These are phyloP conservation scores for Aspergillus puulaauensis DNA, from an alignment of 2,329 filamentous ascomycete genomes.

Conservation along the genomic window DNA sequence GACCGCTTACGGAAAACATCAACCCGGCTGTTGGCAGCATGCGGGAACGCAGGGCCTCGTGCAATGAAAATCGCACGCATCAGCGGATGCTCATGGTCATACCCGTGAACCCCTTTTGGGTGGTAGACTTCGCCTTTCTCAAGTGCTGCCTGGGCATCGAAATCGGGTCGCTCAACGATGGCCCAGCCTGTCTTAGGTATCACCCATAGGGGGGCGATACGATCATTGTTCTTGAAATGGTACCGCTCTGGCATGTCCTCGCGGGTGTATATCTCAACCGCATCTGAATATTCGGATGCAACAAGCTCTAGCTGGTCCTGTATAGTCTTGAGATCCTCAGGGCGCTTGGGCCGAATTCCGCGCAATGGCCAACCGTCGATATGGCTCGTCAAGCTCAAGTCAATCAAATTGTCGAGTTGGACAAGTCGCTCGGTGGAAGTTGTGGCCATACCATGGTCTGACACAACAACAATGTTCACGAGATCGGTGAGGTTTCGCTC, in stretches of 20 bases:
- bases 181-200: slow-evolving; percentile 92
- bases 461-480: slow-evolving; percentile 94
- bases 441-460: slow-evolving; percentile 97
- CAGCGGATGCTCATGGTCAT: slow-evolving; percentile 89
- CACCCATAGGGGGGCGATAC: slow-evolving; percentile 94
- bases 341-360: slow-evolving; percentile 77
- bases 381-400: slow-evolving; percentile 73
- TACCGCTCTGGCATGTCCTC: slow-evolving; percentile 88
- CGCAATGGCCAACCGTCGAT: slow-evolving; percentile 93
- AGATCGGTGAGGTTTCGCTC: slow-evolving; percentile 81
- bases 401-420: slow-evolving; percentile 86
- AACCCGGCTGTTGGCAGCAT: slow-evolving; percentile 75
- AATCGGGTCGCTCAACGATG: slow-evolving; percentile 77
- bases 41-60: slow-evolving; percentile 86
- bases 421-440: slow-evolving; percentile 78
- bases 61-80: slow-evolving; percentile 97
- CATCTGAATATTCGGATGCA: slow-evolving; percentile 56
- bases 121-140: slow-evolving; percentile 68
- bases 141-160: slow-evolving; percentile 68
- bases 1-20: slow-evolving; percentile 72
- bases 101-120: slow-evolving; percentile 85
- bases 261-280: slow-evolving; percentile 82
- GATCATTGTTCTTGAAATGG: slow-evolving; percentile 82
- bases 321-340: slow-evolving; percentile 63
- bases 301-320: slow-evolving; percentile 61